Evolutionary conservation across 805 yeast species (phyloP).

Genomic region (Pachysolen tannophilus): DNA sequence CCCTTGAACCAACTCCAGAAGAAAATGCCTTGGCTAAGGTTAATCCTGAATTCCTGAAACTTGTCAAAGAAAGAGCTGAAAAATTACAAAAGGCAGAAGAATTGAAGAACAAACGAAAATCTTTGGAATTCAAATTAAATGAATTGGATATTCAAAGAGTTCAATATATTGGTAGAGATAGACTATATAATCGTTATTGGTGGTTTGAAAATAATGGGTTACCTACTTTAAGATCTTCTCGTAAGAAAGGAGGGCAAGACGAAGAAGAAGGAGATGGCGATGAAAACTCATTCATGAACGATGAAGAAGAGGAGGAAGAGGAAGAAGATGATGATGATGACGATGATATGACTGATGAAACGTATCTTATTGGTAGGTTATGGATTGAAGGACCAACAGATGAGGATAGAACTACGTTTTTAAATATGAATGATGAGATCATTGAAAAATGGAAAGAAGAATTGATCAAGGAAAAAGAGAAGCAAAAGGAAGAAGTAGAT

Average conservation of each 20-base stretch:
- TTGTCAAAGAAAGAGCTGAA: constrained; percentile 38
- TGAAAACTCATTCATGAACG: constrained; percentile 26
- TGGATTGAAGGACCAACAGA: constrained; percentile 88
- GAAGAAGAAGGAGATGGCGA: constrained; percentile 18
- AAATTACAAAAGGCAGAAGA: constrained; percentile 33
- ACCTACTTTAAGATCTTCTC: constrained; percentile 29
- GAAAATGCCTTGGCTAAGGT: constrained; percentile 30
- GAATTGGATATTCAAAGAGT: constrained; percentile 76
- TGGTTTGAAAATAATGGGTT: constrained; percentile 90
- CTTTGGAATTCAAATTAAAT: constrained; percentile 51
- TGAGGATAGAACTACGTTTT: constrained; percentile 27
- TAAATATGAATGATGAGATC: constrained; percentile 30
- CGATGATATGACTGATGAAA: constrained; percentile 40
- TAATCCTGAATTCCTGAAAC: constrained; percentile 33
- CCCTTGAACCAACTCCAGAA: constrained; percentile 24
- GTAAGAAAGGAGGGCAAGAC: constrained; percentile 15
- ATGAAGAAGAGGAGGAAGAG: constrained; percentile 34
- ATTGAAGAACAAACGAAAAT: constrained; percentile 38
- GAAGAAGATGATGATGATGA: constrained; percentile 33
- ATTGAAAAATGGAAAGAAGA: constrained; percentile 20
- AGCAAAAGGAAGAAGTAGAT: not conserved
- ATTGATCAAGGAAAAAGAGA: constrained; percentile 4
- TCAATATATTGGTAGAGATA: constrained; percentile 70
- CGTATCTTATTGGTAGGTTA: constrained; percentile 71
- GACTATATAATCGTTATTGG: constrained; percentile 85